Percentiles rank a stretch among this genome's conserved stretches.
phyloP scores from a whole-genome alignment of 345 rosid species.

The Punica granatum region DNA sequence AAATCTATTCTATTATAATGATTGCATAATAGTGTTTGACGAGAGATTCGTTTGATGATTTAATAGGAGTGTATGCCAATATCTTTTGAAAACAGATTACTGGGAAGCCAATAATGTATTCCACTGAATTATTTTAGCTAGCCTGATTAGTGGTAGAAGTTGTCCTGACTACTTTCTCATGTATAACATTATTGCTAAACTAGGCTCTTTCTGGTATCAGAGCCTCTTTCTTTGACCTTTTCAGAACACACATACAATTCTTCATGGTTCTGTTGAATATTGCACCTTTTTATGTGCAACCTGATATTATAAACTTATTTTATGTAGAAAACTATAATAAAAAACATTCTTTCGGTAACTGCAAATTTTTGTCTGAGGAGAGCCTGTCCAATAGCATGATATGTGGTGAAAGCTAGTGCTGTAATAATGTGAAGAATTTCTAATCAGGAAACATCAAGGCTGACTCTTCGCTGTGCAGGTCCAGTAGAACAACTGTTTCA shows the following conservation, averaged over 20 bases:
- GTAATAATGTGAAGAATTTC: not conserved
- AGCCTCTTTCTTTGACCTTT: not conserved
- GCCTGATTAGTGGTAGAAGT: not conserved
- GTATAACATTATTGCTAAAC: not conserved
- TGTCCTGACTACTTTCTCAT: not conserved
- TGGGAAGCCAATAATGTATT: not conserved
- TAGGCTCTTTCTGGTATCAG: not conserved
- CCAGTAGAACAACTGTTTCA: slow-evolving; percentile 32
- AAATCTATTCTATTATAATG: not conserved
- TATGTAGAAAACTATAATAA: no score
- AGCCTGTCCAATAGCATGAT: no score
- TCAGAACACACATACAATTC: no score
- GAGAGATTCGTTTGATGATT: not conserved
- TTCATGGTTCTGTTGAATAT: not conserved
- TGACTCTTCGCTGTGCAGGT: slow-evolving; percentile 31
- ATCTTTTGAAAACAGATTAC: not conserved
- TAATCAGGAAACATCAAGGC: not conserved
- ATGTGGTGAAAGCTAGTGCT: not conserved
- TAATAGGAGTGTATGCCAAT: not conserved
- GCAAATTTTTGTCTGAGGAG: no score
- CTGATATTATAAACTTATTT: no score
- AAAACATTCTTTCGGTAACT: no score
- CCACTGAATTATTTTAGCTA: not conserved
- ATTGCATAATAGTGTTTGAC: no score
- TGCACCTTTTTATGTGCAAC: not conserved